Evolutionary conservation across 2,329 filamentous ascomycete genomes (phyloP).

Genomic region (Fusarium graminum): DNA sequence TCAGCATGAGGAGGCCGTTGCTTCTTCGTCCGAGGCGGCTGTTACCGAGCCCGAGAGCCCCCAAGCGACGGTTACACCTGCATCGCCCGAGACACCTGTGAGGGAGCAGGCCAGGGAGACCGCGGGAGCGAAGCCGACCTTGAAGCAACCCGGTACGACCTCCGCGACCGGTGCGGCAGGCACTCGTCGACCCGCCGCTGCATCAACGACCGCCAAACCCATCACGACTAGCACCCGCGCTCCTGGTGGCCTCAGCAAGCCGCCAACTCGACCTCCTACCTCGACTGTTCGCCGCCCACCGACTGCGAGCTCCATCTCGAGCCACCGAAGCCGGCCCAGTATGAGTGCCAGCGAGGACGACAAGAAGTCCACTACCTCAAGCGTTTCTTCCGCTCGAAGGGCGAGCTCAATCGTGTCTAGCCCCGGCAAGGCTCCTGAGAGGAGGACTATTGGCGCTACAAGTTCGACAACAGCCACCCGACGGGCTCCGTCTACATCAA

Average conservation of each 20-base stretch:
- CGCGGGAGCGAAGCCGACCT: constrained; percentile 47
- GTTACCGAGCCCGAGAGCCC: constrained; percentile 47
- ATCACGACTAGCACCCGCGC: constrained; percentile 54
- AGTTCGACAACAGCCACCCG: constrained; percentile 52
- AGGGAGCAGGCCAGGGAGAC: constrained; percentile 54
- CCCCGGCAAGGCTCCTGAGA: constrained; percentile 53
- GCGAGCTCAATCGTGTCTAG: constrained; percentile 60
- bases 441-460: constrained; percentile 54
- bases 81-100: constrained; percentile 52
- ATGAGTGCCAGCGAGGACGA: constrained; percentile 66
- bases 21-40: constrained; percentile 50
- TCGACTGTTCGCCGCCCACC: constrained; percentile 53
- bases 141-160: constrained; percentile 56
- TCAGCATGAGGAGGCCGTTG: constrained; percentile 58
- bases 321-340: constrained; percentile 62
- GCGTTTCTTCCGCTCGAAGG: constrained; percentile 57
- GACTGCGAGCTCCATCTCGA: constrained; percentile 55
- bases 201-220: constrained; percentile 46
- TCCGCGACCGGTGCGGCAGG: constrained; percentile 48
- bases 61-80: constrained; percentile 46
- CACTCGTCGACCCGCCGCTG: constrained; percentile 37
- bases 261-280: constrained; percentile 62
- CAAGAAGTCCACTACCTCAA: constrained; percentile 58
- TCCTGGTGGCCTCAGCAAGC: constrained; percentile 61
- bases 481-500: constrained; percentile 52